Conservation (phyloP, 345 rosid genomes). For the Boechera divaricarpa region DNA sequence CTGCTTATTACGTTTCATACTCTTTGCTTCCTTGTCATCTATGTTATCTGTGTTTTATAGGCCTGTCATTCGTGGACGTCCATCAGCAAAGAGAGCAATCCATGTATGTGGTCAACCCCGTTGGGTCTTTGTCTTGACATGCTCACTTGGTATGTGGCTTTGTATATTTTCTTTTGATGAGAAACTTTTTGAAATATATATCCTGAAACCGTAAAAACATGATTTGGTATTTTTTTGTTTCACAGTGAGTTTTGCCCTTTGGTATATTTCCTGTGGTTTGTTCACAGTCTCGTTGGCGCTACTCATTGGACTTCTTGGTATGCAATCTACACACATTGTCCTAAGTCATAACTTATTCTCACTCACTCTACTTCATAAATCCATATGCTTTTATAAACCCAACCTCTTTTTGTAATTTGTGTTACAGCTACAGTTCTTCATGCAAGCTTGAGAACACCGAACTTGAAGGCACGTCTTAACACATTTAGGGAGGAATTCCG, state of each 20-base stretch:
- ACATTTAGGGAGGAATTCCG: conserved; percentile 97
- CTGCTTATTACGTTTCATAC: neutral
- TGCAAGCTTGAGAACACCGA: conserved; percentile 96
- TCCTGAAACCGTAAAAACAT: neutral
- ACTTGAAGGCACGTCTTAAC: conserved; percentile 93
- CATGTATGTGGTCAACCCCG: conserved; percentile 90
- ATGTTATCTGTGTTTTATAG: conserved; percentile 49
- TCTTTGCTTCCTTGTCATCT: conserved; percentile 33
- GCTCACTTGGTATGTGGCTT: conserved; percentile 64
- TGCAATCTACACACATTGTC: conserved; percentile 29
- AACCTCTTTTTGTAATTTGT: conserved; percentile 14
- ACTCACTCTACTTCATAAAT: conserved; percentile 24
- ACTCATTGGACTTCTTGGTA: conserved; percentile 82
- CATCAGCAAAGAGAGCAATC: conserved; percentile 80
- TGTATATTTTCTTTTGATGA: neutral
- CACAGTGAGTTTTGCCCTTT: conserved; percentile 72
- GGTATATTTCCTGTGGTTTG: conserved; percentile 89
- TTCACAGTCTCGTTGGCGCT: conserved; percentile 85
- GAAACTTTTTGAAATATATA: neutral
- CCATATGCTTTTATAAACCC: neutral
- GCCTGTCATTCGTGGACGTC: conserved; percentile 94
- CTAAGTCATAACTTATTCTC: conserved; percentile 9
- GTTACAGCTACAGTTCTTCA: conserved; percentile 78
- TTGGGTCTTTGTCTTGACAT: conserved; percentile 81
- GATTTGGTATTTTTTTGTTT: conserved; percentile 7